phyloP scores from a whole-genome alignment of 768 basidiomycete species.

The Boletus insuetus region DNA sequence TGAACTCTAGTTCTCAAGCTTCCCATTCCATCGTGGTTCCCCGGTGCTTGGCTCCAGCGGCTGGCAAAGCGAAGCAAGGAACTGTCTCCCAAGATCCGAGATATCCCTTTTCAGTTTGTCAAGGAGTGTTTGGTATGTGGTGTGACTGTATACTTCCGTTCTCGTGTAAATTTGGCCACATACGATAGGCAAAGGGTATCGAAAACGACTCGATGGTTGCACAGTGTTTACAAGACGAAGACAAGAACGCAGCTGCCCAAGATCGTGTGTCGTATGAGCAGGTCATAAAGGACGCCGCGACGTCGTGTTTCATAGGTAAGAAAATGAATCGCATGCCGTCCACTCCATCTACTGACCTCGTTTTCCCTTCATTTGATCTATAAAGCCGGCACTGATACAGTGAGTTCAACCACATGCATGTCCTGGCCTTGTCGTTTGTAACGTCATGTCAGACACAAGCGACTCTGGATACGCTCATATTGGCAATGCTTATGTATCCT shows the following conservation, averaged over 20 bases:
- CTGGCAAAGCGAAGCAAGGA: conserved; percentile 9
- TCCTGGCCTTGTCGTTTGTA: neutral
- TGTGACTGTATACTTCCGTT: neutral
- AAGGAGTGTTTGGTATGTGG: conserved; percentile 17
- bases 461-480: conserved; percentile 11
- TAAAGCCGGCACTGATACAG: conserved; percentile 17
- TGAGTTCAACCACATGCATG: neutral
- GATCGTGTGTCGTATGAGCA: conserved; percentile 14
- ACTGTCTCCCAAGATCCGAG: conserved; percentile 11
- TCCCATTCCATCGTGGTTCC: conserved; percentile 22
- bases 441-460: conserved; percentile 14
- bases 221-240: conserved; percentile 12
- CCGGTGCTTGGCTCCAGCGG: conserved; percentile 10
- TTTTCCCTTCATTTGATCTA: neutral
- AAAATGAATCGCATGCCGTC: neutral
- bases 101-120: conserved; percentile 24
- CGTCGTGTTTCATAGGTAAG: conserved; percentile 23
- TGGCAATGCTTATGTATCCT: conserved; percentile 22
- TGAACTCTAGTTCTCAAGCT: conserved; percentile 13
- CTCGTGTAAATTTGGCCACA: neutral
- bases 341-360: neutral
- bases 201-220: conserved; percentile 24
- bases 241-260: neutral
- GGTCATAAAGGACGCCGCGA: conserved; percentile 16
- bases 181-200: conserved; percentile 16